These are phyloP conservation scores for Candida chilensis DNA, from an alignment of 805 yeast species.

Conservation along the genomic window DNA sequence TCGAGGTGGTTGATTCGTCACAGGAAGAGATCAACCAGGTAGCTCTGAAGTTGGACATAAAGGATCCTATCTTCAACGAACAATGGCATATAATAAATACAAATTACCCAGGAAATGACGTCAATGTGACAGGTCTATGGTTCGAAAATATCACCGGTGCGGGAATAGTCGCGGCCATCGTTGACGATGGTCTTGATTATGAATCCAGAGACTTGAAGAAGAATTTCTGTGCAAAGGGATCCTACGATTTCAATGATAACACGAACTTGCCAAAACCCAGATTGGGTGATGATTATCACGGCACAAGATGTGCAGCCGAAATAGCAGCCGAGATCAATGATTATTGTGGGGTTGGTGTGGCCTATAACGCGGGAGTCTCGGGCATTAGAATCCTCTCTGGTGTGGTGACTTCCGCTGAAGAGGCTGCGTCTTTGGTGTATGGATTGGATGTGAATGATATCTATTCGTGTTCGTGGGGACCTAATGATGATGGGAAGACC, in stretches of 20 bases:
- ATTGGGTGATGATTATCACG: slow-evolving; percentile 80
- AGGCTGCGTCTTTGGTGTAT: slow-evolving; percentile 80
- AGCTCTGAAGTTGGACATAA: slow-evolving; percentile 45
- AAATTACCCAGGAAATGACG: slow-evolving; percentile 67
- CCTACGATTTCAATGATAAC: slow-evolving; percentile 89
- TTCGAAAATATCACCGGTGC: slow-evolving; percentile 68
- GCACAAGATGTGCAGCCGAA: slow-evolving; percentile 97
- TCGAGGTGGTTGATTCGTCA: slow-evolving; percentile 45
- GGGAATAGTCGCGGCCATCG: slow-evolving; percentile 78
- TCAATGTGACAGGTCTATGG: slow-evolving; percentile 87
- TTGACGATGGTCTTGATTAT: slow-evolving; percentile 91
- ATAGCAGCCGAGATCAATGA: slow-evolving; percentile 81
- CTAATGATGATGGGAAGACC: slow-evolving; percentile 83
- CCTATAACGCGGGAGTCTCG: slow-evolving; percentile 74
- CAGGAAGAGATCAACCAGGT: slow-evolving; percentile 35
- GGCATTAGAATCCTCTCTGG: slow-evolving; percentile 89
- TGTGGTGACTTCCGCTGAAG: slow-evolving; percentile 73
- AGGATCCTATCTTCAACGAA: slow-evolving; percentile 72
- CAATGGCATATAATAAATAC: slow-evolving; percentile 95
- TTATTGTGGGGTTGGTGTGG: slow-evolving; percentile 96
- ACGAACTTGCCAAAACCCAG: slow-evolving; percentile 71
- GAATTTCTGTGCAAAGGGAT: slow-evolving; percentile 69
- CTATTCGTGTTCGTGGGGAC: slow-evolving; percentile 98
- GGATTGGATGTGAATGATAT: slow-evolving; percentile 82
- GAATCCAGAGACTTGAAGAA: slow-evolving; percentile 63